Evolutionary conservation across 208 protist genomes (phyloP).

Genomic region (Wallacemonas sp.): DNA sequence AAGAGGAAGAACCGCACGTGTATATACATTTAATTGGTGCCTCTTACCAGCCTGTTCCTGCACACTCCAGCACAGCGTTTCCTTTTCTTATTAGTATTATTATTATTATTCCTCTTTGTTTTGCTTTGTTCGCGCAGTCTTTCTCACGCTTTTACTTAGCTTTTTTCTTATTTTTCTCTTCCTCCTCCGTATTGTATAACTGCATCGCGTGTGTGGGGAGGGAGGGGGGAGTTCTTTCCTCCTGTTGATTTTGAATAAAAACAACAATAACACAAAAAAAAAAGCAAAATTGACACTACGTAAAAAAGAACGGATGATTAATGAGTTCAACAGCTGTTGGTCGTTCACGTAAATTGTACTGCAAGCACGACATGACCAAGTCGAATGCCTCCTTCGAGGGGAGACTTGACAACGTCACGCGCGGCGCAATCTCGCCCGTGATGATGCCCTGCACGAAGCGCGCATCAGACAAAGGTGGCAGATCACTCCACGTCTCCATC

Average conservation of each 20-base stretch:
- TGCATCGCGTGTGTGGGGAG: too few relatives aligned
- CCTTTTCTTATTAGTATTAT: background rate
- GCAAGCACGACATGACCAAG: conserved; percentile 44
- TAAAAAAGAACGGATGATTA: conserved; percentile 50
- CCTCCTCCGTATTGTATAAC: too few relatives aligned
- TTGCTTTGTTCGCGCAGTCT: too few relatives aligned
- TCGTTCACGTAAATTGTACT: conserved; percentile 28
- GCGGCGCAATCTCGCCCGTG: conserved; percentile 23
- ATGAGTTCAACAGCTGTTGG: conserved; percentile 50
- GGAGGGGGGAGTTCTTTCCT: background rate
- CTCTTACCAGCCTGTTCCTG: too few relatives aligned
- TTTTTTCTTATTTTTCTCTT: too few relatives aligned
- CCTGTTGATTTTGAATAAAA: background rate
- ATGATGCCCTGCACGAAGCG: conserved; percentile 38
- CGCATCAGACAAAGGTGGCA: conserved; percentile 20
- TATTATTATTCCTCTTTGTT: background rate
- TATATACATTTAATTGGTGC: too few relatives aligned
- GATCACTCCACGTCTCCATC: conserved; percentile 13
- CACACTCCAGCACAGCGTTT: too few relatives aligned
- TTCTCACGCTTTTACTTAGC: too few relatives aligned
- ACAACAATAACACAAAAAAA: background rate
- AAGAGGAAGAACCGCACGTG: background rate
- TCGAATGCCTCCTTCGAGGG: conserved; percentile 25
- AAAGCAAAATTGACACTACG: background rate
- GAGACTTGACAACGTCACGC: background rate